These are phyloP conservation scores for Violaceomyces palustris DNA, from an alignment of 1,284 basidiomycete species.

Conservation along the genomic window DNA sequence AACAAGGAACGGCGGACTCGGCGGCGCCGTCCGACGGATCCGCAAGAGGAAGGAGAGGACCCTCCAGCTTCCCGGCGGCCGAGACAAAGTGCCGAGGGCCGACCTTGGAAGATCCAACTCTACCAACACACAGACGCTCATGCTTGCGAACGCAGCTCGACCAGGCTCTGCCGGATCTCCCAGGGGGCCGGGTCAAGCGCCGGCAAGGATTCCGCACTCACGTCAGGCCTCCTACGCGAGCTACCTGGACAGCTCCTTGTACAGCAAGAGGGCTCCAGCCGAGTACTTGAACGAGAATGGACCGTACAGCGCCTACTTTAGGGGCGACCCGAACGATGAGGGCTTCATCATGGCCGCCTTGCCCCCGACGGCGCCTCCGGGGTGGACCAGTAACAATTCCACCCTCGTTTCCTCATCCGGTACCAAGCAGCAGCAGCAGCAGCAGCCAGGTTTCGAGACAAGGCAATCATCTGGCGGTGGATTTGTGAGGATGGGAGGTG, in stretches of 20 bases:
- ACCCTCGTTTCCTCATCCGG: conserved; percentile 5
- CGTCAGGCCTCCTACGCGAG: conserved; percentile 36
- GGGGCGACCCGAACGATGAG: conserved; percentile 36
- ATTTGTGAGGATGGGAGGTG: conserved; percentile 42
- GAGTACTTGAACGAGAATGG: conserved; percentile 24
- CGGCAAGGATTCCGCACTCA: conserved; percentile 17
- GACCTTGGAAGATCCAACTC: conserved; percentile 7
- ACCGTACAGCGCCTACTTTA: conserved; percentile 30
- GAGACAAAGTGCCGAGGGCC: background rate
- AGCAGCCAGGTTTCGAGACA: conserved; percentile 13
- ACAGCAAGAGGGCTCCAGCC: conserved; percentile 16
- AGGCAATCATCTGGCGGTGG: conserved; percentile 12
- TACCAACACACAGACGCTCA: conserved; percentile 12
- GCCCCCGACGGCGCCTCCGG: conserved; percentile 12
- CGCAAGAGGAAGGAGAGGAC: conserved; percentile 21
- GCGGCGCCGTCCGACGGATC: conserved; percentile 38
- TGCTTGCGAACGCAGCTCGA: conserved; percentile 15
- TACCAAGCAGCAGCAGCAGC: conserved; percentile 17
- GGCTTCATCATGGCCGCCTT: conserved; percentile 43
- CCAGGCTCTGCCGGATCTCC: conserved; percentile 11
- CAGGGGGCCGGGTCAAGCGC: conserved; percentile 4
- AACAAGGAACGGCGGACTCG: conserved; percentile 27
- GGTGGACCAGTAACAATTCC: background rate
- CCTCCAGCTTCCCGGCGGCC: conserved; percentile 31
- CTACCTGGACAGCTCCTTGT: conserved; percentile 32